phyloP scores from a whole-genome alignment of 2,329 filamentous ascomycete species.

The Trichophyton benhamiae region DNA sequence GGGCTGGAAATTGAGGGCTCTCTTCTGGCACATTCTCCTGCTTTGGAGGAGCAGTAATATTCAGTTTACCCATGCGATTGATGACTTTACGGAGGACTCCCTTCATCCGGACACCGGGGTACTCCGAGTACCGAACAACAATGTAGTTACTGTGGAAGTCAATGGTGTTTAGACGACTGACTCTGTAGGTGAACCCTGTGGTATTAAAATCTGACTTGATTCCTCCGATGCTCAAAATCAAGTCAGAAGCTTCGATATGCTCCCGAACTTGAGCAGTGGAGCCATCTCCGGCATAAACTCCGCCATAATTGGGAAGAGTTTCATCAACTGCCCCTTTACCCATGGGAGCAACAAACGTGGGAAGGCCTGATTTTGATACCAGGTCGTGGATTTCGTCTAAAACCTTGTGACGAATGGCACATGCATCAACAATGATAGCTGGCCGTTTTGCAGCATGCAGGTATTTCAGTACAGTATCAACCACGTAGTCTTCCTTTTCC shows the following conservation, averaged over 20 bases:
- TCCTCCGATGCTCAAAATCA: constrained; percentile 29
- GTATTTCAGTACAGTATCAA: constrained; percentile 59
- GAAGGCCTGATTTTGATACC: constrained; percentile 58
- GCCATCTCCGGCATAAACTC: constrained; percentile 69
- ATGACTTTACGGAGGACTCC: constrained; percentile 63
- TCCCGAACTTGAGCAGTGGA: constrained; percentile 41
- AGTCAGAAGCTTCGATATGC: constrained; percentile 29
- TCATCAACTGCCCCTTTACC: constrained; percentile 73
- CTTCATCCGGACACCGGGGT: constrained; percentile 64
- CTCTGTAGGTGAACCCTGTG: constrained; percentile 67
- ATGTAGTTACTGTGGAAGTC: constrained; percentile 66
- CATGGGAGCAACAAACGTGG: constrained; percentile 75
- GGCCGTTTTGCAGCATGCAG: constrained; percentile 60
- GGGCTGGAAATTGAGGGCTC: constrained; percentile 20
- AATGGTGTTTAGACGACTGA: constrained; percentile 64
- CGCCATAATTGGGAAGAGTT: constrained; percentile 57
- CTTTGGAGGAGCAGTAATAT: constrained; percentile 41
- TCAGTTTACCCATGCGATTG: constrained; percentile 45
- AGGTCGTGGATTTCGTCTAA: constrained; percentile 58
- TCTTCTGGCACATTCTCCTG: constrained; percentile 40
- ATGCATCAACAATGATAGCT: constrained; percentile 67
- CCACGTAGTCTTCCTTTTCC: constrained; percentile 63
- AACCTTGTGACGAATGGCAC: constrained; percentile 62
- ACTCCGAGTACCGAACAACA: constrained; percentile 64
- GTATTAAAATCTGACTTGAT: constrained; percentile 37